phyloP scores from a whole-genome alignment of 23 red algal species.

The Gracilaria gracilis region DNA sequence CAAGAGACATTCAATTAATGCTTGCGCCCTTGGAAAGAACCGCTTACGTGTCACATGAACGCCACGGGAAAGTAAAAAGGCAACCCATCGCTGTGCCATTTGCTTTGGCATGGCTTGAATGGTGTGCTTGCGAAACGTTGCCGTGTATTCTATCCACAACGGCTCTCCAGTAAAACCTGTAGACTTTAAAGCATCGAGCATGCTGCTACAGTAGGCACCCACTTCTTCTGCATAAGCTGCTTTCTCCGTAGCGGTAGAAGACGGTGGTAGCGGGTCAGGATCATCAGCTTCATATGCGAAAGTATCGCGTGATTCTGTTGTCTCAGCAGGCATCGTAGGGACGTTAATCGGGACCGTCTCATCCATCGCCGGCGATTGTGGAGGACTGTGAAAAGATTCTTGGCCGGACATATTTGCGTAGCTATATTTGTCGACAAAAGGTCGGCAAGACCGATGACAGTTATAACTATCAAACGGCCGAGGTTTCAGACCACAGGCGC shows the following conservation, averaged over 20 bases:
- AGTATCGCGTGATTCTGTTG: too few relatives aligned
- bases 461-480: slow-evolving; percentile 34
- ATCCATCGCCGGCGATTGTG: not conserved
- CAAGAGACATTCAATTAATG: slow-evolving; percentile 1
- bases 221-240: not conserved
- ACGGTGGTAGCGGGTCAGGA: not conserved
- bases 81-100: slow-evolving; percentile 8
- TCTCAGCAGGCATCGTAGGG: too few relatives aligned
- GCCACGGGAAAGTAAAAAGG: not conserved
- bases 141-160: slow-evolving; percentile 5
- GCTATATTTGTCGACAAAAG: slow-evolving; percentile 23
- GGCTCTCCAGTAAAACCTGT: not conserved
- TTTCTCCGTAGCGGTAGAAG: not conserved
- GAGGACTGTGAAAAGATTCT: not conserved
- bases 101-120: slow-evolving; percentile 22
- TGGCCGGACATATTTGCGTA: slow-evolving; percentile 11
- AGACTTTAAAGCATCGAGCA: not conserved
- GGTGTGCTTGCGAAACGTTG: slow-evolving; percentile 17
- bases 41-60: slow-evolving; percentile 8
- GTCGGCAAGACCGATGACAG: slow-evolving; percentile 15
- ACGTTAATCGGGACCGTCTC: not conserved
- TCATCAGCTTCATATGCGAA: slow-evolving; percentile 13
- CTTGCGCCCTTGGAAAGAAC: slow-evolving; percentile 1
- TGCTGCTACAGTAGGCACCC: not conserved
- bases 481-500: not conserved